phyloP scores from a whole-genome alignment of 805 yeast genomes.

The Wickerhamiella kazuoi region DNA sequence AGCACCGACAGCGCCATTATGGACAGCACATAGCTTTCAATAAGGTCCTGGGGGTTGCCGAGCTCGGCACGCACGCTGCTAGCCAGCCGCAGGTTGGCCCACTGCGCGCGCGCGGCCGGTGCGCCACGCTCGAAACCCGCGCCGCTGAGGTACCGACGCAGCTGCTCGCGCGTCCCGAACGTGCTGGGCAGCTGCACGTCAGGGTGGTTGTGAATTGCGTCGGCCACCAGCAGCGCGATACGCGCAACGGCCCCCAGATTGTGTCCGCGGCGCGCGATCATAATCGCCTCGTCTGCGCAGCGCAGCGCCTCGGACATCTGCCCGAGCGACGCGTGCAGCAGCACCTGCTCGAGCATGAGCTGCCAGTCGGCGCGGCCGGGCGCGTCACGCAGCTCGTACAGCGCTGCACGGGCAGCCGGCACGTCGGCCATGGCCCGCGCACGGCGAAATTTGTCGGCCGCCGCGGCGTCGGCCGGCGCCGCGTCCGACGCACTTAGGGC shows the following conservation, averaged over 20 bases:
- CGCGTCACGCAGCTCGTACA: not conserved
- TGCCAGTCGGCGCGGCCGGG: conserved; percentile 23
- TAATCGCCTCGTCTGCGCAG: conserved; percentile 72
- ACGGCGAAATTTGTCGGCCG: not conserved
- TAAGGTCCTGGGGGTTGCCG: conserved; percentile 7
- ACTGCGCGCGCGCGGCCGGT: not conserved
- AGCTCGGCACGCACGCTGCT: conserved; percentile 43
- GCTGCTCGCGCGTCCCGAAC: not conserved
- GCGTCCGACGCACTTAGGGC: too few species aligned
- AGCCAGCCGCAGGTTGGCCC: not conserved
- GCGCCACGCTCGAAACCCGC: not conserved
- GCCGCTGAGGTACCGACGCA: not conserved
- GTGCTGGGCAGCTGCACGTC: not conserved
- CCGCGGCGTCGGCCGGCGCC: not conserved
- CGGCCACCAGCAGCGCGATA: not conserved
- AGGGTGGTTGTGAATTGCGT: not conserved
- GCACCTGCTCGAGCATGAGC: conserved; percentile 55
- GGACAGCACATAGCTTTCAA: not conserved
- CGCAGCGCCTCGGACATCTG: conserved; percentile 51
- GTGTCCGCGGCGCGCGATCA: conserved; percentile 71
- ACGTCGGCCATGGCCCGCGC: not conserved
- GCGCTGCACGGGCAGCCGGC: not conserved
- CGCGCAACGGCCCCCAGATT: conserved; percentile 23
- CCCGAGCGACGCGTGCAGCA: conserved; percentile 51
- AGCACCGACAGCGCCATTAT: not conserved